These are phyloP conservation scores for Calonectria crousiana DNA, from an alignment of 2,329 filamentous ascomycete genomes.

Conservation along the genomic window DNA sequence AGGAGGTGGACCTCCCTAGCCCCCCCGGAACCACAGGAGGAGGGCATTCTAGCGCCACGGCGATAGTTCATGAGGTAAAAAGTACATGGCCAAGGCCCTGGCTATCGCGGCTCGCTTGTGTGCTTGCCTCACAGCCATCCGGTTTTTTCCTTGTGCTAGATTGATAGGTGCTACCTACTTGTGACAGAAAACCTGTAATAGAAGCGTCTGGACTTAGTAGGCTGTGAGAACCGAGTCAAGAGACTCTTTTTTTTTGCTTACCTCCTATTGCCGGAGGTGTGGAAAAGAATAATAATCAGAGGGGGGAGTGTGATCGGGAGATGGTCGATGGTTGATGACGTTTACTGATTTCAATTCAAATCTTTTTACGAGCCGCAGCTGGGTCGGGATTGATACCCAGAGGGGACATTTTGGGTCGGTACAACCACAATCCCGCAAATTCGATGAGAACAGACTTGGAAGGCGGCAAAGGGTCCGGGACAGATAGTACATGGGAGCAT, in stretches of 20 bases:
- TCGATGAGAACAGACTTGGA: neutral
- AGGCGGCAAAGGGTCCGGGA: neutral
- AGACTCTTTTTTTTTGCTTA: slow-evolving; percentile 24
- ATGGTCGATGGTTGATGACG: slow-evolving; percentile 33
- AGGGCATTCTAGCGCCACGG: slow-evolving; percentile 33
- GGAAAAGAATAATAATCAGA: neutral
- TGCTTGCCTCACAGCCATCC: slow-evolving; percentile 35
- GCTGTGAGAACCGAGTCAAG: slow-evolving; percentile 33
- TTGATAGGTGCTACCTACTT: slow-evolving; percentile 13
- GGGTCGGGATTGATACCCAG: neutral
- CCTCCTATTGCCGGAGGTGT: slow-evolving; percentile 4
- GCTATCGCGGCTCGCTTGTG: slow-evolving; percentile 45
- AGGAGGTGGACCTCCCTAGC: slow-evolving; percentile 35
- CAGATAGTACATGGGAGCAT: neutral
- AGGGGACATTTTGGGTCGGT: neutral
- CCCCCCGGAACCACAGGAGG: slow-evolving; percentile 33
- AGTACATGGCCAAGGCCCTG: slow-evolving; percentile 31
- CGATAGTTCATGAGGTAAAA: slow-evolving; percentile 37
- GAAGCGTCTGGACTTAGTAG: slow-evolving; percentile 23
- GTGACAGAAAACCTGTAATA: neutral
- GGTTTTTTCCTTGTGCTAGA: slow-evolving; percentile 28
- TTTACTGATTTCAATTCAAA: slow-evolving; percentile 33
- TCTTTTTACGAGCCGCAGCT: neutral
- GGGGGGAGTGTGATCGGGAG: slow-evolving; percentile 33
- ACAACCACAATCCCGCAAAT: neutral